Evolutionary conservation across 2,329 filamentous ascomycete species (phyloP), one percentile per base, ranked within the genome.

Genomic region (Clonostachys rhizophaga): DNA sequence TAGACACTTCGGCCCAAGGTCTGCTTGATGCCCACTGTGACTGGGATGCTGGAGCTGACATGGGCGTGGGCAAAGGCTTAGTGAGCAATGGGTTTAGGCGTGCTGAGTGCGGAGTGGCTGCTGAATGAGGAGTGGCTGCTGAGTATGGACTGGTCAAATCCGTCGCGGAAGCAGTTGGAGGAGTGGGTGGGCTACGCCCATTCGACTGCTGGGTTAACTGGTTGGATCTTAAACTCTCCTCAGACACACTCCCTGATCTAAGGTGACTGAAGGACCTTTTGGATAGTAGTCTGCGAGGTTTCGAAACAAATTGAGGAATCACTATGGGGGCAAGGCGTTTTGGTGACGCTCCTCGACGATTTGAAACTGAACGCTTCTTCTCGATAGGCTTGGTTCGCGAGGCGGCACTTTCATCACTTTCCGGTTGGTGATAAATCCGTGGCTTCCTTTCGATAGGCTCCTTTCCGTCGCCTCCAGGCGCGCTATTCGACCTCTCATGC

Each of bases 401-500:
- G 9, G 24, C 9, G 24, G 9, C 24, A 30, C 24, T 30, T 9
- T 30, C 24, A 30, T 30, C 24, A 10, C 8, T 30, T 30, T 30
- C 24, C 24, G 4, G 8, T 30, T 30, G 24, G 24, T 30, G 24
- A 30, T 30, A 30, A 30, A 30, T 6, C 24, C 16, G 18, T 34
- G 30, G 44, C 16, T 17, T 36, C 45, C 35, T 33, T 16, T 35
- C 39, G 24, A n/a, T 47, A 47, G 75, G 67, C 43, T 72, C 69
- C 53, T 71, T 71, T 67, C 71, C 71, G 45, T 67, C 71, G 51
- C 71, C 66, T 9, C 75, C 75, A 3, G 82, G 80, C n/a, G 79
- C 78, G 59, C 80, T 84, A 48, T 74, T 76, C 36, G 82, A 85
- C 48, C 82, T 75, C 64, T 86, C 83, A 54, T 86, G 81, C 24